Base-by-base conservation (phyloP, 306 rosid species). In the Senna tora region DNA sequence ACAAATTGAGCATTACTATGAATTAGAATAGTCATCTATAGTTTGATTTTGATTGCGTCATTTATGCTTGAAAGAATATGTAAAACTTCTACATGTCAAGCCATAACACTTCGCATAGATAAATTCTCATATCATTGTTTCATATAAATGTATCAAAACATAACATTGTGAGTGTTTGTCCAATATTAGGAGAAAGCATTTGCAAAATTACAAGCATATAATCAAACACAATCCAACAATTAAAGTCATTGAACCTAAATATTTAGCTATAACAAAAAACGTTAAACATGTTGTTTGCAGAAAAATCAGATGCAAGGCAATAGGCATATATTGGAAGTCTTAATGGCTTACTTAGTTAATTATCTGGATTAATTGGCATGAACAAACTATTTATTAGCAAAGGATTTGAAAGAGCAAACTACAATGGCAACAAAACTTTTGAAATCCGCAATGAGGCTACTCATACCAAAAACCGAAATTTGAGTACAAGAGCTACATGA, bases 1-100 rank as follows among this genome's bases (percentile, higher is more conserved):
- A 57, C 64, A 76, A 77, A 71, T 63, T 68, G 72, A 65, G 21
- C 60, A 62, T 61, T 69, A 28, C 38, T 42, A 53, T 62, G 39
- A 57, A 70, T 58, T 69, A 14, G 22, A 50, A 74, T 36, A 65
- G 42, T 53, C 49, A 41, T 71, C 32, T 32, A 12, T 45, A 33
- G 52, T 39, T 71, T 51, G 62, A 57, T 53, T n/a, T n/a, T n/a
- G n/a, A n/a, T n/a, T n/a, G n/a, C n/a, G n/a, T n/a, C n/a, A n/a
- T n/a, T n/a, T 49, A 76, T 72, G 50, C 32, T 72, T 52, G 9
- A 45, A n/a, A n/a, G 47, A 67, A 71, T 33, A 72, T 15, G n/a
- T n/a, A n/a, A n/a, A n/a, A n/a, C n/a, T n/a, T n/a, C n/a, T n/a
- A 57, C 41, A 57, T 57, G 14, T 57, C 41, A 71, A 22, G 49